Percentiles rank a stretch among this genome's conserved stretches.
phyloP scores from a whole-genome alignment of 345 rosid genomes.

The Sisymbrium altissimum region DNA sequence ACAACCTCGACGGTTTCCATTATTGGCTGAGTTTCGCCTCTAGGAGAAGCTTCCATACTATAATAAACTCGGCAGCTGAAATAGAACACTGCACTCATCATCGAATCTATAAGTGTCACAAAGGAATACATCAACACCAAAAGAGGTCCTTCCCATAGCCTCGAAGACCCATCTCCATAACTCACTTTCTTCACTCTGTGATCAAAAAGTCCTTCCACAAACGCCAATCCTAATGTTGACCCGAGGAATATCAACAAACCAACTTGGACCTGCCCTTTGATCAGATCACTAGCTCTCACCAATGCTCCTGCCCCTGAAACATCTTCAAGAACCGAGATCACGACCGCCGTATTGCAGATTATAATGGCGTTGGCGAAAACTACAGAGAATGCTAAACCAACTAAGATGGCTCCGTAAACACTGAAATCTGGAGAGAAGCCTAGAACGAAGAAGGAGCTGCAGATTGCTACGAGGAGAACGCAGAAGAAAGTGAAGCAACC shows the following conservation, averaged over 20 bases:
- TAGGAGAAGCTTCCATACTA: slow-evolving; percentile 43
- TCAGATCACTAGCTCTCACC: slow-evolving; percentile 54
- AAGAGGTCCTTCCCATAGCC: slow-evolving; percentile 96
- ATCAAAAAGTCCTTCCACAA: slow-evolving; percentile 83
- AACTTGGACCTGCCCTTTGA: slow-evolving; percentile 81
- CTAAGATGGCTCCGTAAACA: slow-evolving; percentile 48
- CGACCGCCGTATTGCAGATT: slow-evolving; percentile 62
- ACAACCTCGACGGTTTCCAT: slow-evolving; percentile 40
- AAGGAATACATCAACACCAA: slow-evolving; percentile 85
- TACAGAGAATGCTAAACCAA: slow-evolving; percentile 69
- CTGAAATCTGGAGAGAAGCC: slow-evolving; percentile 52
- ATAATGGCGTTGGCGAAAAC: slow-evolving; percentile 73
- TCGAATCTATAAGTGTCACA: slow-evolving; percentile 74
- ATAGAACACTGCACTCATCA: slow-evolving; percentile 85
- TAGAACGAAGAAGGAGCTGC: slow-evolving; percentile 50
- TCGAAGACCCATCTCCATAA: slow-evolving; percentile 90
- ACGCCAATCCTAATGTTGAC: slow-evolving; percentile 76
- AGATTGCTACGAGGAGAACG: slow-evolving; percentile 54
- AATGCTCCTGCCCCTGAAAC: slow-evolving; percentile 75
- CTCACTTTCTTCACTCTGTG: slow-evolving; percentile 84
- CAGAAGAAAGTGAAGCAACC: slow-evolving; percentile 65
- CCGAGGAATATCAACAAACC: slow-evolving; percentile 82
- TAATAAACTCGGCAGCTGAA: slow-evolving; percentile 74
- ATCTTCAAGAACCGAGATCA: slow-evolving; percentile 77
- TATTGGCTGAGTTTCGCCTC: slow-evolving; percentile 46